Percentiles rank a stretch among this genome's conserved stretches.
Conservation (phyloP, 2,329 filamentous ascomycete genomes). For the Endothia cerciana region DNA sequence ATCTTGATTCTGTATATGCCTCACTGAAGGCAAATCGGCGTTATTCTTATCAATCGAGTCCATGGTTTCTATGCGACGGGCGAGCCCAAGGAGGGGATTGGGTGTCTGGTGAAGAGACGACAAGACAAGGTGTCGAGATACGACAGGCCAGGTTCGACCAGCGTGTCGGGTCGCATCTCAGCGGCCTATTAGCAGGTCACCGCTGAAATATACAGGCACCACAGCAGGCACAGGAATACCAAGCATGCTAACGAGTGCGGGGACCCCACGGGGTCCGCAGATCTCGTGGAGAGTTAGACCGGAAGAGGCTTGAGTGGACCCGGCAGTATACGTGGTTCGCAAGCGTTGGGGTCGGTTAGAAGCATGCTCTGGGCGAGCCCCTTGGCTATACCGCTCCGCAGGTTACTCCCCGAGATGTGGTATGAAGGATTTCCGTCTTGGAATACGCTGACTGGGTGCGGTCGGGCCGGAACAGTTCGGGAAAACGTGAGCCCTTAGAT, state of each 20-base stretch:
- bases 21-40: constrained; percentile 13
- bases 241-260: neutral
- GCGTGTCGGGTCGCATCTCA: neutral
- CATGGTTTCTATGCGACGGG: neutral
- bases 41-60: constrained; percentile 14
- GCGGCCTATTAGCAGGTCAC: neutral
- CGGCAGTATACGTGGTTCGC: neutral
- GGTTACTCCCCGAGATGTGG: neutral
- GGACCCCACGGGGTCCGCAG: neutral
- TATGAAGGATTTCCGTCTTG: neutral
- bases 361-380: neutral
- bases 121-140: neutral
- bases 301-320: neutral
- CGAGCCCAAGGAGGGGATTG: neutral
- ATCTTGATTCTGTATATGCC: constrained; percentile 9
- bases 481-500: constrained; percentile 1
- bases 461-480: neutral
- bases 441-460: neutral
- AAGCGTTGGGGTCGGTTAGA: neutral
- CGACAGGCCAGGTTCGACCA: neutral
- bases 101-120: neutral
- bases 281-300: neutral
- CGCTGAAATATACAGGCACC: neutral
- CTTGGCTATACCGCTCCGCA: neutral
- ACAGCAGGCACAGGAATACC: neutral